phyloP scores from a whole-genome alignment of 345 rosid species.

The Hypericum androsaemum region DNA sequence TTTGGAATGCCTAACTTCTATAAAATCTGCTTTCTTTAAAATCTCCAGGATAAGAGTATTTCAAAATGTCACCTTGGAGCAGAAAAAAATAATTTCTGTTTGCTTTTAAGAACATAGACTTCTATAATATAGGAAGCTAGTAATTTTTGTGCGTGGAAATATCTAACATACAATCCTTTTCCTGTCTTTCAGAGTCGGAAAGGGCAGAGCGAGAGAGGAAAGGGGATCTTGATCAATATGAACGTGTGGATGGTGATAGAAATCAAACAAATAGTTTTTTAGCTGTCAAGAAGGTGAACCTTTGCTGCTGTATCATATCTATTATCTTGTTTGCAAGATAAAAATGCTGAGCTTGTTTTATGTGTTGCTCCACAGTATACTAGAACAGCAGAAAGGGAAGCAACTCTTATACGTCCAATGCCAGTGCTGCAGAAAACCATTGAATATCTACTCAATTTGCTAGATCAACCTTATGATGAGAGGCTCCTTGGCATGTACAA shows the following conservation, averaged over 20 bases:
- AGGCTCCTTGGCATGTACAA: conserved; percentile 79
- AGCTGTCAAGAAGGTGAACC: conserved; percentile 77
- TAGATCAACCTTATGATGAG: conserved; percentile 76
- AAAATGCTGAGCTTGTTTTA: conserved; percentile 18
- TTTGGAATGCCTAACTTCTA: too few relatives aligned
- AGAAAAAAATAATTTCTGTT: too few relatives aligned
- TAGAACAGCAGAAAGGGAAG: conserved; percentile 95
- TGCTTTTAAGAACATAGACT: too few relatives aligned
- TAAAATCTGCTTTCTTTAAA: too few relatives aligned
- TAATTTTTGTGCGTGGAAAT: neutral
- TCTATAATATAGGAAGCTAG: too few relatives aligned
- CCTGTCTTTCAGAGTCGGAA: conserved; percentile 57
- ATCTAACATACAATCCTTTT: conserved; percentile 12
- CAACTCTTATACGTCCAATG: conserved; percentile 82
- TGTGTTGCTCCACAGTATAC: conserved; percentile 48
- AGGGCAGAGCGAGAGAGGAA: conserved; percentile 91
- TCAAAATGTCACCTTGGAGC: too few relatives aligned
- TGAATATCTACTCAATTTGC: conserved; percentile 68
- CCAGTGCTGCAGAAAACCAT: conserved; percentile 70
- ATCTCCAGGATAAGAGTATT: too few relatives aligned
- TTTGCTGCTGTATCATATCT: neutral
- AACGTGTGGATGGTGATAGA: conserved; percentile 89
- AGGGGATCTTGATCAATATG: conserved; percentile 94
- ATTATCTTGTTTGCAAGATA: conserved; percentile 1
- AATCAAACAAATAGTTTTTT: conserved; percentile 74